A percentile compares a stretch with the other conserved stretches of the same genome.
Evolutionary conservation across 2,329 filamentous ascomycete genomes (phyloP).

Genomic region (Botrytis squamosa): DNA sequence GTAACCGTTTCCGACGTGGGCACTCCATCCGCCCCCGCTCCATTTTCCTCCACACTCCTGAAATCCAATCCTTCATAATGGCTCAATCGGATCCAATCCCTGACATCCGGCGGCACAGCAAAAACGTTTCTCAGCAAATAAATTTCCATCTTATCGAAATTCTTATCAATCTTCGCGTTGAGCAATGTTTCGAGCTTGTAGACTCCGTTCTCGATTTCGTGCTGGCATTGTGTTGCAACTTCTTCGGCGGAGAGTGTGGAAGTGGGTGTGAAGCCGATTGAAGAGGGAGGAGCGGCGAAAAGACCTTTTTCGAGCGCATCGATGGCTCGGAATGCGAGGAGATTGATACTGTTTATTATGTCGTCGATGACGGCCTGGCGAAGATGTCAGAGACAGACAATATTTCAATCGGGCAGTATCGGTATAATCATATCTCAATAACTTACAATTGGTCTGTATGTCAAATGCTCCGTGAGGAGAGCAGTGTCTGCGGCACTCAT

Average conservation of each 20-base stretch:
- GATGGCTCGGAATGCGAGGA: conserved; percentile 85
- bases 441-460: conserved; percentile 86
- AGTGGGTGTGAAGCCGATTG: conserved; percentile 73
- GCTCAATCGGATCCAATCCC: conserved; percentile 74
- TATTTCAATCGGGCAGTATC: not conserved
- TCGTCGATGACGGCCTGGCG: conserved; percentile 88
- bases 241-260: conserved; percentile 38
- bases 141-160: conserved; percentile 84
- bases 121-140: conserved; percentile 86
- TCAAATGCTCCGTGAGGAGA: conserved; percentile 91
- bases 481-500: conserved; percentile 47
- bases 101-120: conserved; percentile 67
- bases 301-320: conserved; percentile 85
- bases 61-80: conserved; percentile 66
- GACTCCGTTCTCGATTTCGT: conserved; percentile 85
- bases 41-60: conserved; percentile 37
- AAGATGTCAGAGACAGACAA: conserved; percentile 21
- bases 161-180: conserved; percentile 77
- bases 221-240: conserved; percentile 51
- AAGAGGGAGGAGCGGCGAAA: conserved; percentile 67
- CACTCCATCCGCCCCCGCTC: conserved; percentile 47
- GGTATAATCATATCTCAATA: conserved; percentile 25
- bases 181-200: conserved; percentile 82
- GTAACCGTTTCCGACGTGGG: conserved; percentile 60
- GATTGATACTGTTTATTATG: conserved; percentile 95